Evolutionary conservation across 441 rosid species (phyloP).

Genomic region (Bocquillonia castaneifolia): DNA sequence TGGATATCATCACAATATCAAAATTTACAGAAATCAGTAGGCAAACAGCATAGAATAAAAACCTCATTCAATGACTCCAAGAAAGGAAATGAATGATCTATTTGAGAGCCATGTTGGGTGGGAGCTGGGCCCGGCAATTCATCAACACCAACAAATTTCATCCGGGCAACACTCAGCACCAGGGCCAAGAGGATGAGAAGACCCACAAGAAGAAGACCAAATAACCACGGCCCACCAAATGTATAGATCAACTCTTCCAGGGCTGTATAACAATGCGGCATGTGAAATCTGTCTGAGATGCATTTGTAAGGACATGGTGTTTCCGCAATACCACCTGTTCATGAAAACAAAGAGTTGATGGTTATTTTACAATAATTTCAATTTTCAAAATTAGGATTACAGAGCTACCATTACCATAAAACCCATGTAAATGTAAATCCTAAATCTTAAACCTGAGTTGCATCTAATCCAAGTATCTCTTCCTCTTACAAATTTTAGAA

Average conservation of each 20-base stretch:
- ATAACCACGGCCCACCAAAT: slow-evolving; percentile 99
- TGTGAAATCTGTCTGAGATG: slow-evolving; percentile 90
- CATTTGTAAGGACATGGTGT: slow-evolving; percentile 93
- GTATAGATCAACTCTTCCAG: slow-evolving; percentile 97
- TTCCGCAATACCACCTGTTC: slow-evolving; percentile 84
- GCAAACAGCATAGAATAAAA: slow-evolving; percentile 20
- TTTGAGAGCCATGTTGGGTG: slow-evolving; percentile 90
- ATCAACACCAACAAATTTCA: slow-evolving; percentile 97
- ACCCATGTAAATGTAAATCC: background rate
- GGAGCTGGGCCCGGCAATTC: slow-evolving; percentile 92
- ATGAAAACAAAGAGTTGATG: slow-evolving; percentile 7
- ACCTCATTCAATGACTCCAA: slow-evolving; percentile 98
- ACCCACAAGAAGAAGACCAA: slow-evolving; percentile 81
- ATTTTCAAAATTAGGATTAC: background rate
- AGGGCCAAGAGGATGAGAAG: slow-evolving; percentile 86
- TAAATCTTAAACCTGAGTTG: too few species aligned
- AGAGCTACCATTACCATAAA: background rate
- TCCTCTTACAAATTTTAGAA: background rate
- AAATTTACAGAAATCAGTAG: slow-evolving; percentile 4
- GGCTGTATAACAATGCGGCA: slow-evolving; percentile 96
- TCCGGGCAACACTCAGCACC: slow-evolving; percentile 97
- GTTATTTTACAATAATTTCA: background rate
- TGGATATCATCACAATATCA: background rate
- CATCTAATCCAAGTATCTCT: background rate
- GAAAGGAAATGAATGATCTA: slow-evolving; percentile 97